Base-by-base conservation (phyloP, 345 rosid genomes). In the Eucalyptus caleyi region DNA sequence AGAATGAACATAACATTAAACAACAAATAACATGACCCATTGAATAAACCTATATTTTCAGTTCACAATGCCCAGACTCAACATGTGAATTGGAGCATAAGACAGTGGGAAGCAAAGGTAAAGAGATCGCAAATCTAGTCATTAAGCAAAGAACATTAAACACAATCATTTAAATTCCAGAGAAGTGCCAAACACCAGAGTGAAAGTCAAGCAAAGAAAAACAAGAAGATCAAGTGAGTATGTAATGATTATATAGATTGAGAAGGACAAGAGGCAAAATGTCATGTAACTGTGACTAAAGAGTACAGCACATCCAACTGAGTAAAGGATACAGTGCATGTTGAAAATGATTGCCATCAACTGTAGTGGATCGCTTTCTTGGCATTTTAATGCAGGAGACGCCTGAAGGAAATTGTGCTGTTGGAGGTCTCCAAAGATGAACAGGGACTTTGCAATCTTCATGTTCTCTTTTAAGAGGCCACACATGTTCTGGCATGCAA, bases 311-410 rank as follows among this genome's bases (percentile, higher is more conserved):
- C 53, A 60, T 42, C 51, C 47, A 30, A 86, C 89, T 30, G 44
- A 80, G 26, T 45, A 26, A 88, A 94, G 99, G 99, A 97, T 97
- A 96, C 99, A 97, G 82, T 50, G 95, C 96, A 16, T 85, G 85
- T 77, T 77, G 85, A 77, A 77, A 21, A 6, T 40, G 47, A 77
- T 77, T 44, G 47, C 85, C 85, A 77, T 77, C 47, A 40, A 77
- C 47, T 77, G 47, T 21, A 88, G 86, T 44, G 60, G 92, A 88
- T 87, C 90, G 89, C 88, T 88, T 93, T 87, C 92, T 92, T 50
- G 89, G 90, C 77, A 91, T 87, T 89, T 93, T 93, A 67, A 97
- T 93, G 88, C 94, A 95, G 89, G 99, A 93, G 87, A 97, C 91
- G 90, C 89, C 90, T 26, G 99, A 96, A 49, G 92, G 44, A 69